phyloP scores from a whole-genome alignment of 139 green algal genomes.

The Spirogloea muscicola region DNA sequence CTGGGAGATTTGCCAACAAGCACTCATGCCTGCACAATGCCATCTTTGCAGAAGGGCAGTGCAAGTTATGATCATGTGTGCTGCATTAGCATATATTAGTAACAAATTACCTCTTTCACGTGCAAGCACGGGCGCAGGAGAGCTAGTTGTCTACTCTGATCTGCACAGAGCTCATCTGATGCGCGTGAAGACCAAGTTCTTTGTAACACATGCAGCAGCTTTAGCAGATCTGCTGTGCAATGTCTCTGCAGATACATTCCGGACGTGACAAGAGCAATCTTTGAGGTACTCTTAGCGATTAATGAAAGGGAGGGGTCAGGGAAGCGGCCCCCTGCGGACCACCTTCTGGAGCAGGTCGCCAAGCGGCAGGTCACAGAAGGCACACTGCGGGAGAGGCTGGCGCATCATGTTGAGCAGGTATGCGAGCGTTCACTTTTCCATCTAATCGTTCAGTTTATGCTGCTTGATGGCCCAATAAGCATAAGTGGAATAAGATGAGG shows the following conservation, averaged over 20 bases:
- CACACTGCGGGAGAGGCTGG: constrained; percentile 62
- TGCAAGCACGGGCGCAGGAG: neutral
- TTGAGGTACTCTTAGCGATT: constrained; percentile 57
- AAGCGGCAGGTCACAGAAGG: constrained; percentile 54
- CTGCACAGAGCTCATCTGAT: no score
- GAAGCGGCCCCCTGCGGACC: constrained; percentile 29
- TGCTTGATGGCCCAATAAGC: no score
- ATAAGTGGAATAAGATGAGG: no score
- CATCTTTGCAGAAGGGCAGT: no score
- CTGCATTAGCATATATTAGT: neutral
- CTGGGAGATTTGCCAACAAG: no score
- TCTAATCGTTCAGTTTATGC: neutral
- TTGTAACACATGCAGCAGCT: no score
- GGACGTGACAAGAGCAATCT: constrained; percentile 65
- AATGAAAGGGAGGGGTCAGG: neutral
- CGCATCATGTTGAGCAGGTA: constrained; percentile 84
- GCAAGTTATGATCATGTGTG: no score
- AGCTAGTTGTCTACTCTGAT: no score
- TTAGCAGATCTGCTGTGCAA: no score
- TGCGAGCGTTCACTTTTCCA: neutral
- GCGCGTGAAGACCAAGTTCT: no score
- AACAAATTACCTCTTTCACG: neutral
- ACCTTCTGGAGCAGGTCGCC: constrained; percentile 60
- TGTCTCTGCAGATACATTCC: constrained; percentile 76
- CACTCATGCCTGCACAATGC: no score